A percentile compares a stretch with the other conserved stretches of the same genome.
Conservation (phyloP, 192 early-diverging fungal genomes). For the Mortierella claussenii region DNA sequence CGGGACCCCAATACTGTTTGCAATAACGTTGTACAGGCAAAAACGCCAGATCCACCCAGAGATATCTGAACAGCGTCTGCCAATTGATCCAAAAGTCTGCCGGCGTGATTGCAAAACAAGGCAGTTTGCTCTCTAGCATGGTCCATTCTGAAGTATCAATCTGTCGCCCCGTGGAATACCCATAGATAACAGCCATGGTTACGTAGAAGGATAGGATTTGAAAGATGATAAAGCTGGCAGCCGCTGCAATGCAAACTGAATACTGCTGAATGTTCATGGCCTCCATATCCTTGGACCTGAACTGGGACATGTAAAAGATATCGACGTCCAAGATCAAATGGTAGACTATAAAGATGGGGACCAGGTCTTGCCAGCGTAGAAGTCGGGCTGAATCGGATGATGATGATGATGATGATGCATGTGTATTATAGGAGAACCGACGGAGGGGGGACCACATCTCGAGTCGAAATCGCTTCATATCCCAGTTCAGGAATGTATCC, state of each 20-base stretch:
- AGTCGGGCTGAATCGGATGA: not conserved
- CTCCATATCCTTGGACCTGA: conserved; percentile 6
- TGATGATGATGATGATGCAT: too few relatives aligned
- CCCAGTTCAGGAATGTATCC: conserved; percentile 19
- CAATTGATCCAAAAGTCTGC: conserved; percentile 36
- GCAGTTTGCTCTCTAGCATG: conserved; percentile 19
- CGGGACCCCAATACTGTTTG: not conserved
- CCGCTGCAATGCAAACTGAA: conserved; percentile 7
- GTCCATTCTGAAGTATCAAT: conserved; percentile 21
- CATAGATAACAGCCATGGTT: conserved; percentile 10
- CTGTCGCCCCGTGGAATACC: not conserved
- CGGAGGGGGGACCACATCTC: conserved; percentile 41
- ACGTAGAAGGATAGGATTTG: conserved; percentile 8
- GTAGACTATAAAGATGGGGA: not conserved
- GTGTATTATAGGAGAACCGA: too few relatives aligned
- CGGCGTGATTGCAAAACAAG: conserved; percentile 31
- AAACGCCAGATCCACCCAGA: conserved; percentile 48
- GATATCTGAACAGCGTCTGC: conserved; percentile 40
- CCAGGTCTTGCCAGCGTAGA: conserved; percentile 15
- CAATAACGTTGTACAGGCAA: conserved; percentile 20
- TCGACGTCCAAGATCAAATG: conserved; percentile 4
- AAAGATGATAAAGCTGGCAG: conserved; percentile 8
- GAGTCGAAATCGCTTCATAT: conserved; percentile 16
- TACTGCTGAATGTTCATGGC: not conserved
- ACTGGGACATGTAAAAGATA: conserved; percentile 16